Evolutionary conservation across 352 stramenopile species (phyloP).

Genomic region (Pythium oligandrum): DNA sequence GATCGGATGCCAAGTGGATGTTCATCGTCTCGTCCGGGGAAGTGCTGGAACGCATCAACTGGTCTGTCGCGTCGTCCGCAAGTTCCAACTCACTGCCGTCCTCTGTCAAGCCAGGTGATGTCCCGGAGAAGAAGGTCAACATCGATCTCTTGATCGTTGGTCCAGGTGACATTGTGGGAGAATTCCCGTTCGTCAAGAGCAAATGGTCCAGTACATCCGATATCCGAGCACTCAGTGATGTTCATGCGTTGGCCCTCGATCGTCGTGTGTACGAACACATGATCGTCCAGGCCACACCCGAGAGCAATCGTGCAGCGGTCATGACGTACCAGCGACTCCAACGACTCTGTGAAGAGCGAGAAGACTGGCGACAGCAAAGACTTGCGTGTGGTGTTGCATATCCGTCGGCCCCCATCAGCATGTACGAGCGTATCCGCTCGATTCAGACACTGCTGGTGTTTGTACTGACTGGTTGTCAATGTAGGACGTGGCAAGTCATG

Average conservation of each 20-base stretch:
- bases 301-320: constrained; percentile 35
- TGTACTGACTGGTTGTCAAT: neutral
- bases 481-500: constrained; percentile 72
- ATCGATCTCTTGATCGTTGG: constrained; percentile 61
- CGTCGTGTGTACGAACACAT: constrained; percentile 57
- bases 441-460: neutral
- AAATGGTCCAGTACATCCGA: constrained; percentile 51
- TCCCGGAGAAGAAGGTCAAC: constrained; percentile 63
- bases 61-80: constrained; percentile 26
- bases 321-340: constrained; percentile 38
- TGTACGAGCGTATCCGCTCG: constrained; percentile 26
- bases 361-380: constrained; percentile 73
- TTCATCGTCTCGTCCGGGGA: constrained; percentile 67
- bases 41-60: constrained; percentile 65
- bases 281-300: constrained; percentile 37
- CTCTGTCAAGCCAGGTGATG: constrained; percentile 20
- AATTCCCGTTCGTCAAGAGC: constrained; percentile 50
- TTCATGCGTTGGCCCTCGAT: constrained; percentile 58
- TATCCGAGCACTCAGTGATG: constrained; percentile 61
- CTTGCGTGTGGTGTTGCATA: constrained; percentile 63
- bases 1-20: constrained; percentile 65
- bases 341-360: constrained; percentile 43
- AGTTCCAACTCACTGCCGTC: constrained; percentile 23
- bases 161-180: constrained; percentile 50
- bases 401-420: constrained; percentile 60